A percentile compares a stretch with the other conserved stretches of the same genome.
These are phyloP conservation scores for Castanospermum australe DNA, from an alignment of 306 rosid species.

Conservation along the genomic window DNA sequence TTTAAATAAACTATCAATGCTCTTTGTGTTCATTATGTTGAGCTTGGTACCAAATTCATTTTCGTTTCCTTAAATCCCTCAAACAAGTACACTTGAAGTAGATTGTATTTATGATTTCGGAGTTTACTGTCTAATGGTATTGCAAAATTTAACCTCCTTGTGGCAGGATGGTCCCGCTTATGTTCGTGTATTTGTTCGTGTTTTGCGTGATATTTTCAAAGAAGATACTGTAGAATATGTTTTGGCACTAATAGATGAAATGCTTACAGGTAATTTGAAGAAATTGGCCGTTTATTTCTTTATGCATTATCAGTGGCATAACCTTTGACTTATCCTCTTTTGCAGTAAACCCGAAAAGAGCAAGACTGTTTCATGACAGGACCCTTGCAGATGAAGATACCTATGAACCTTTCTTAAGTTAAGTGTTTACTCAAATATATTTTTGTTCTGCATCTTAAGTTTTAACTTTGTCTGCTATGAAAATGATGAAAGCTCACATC, in stretches of 20 bases:
- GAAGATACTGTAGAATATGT: slow-evolving; percentile 95
- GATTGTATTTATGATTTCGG: not conserved
- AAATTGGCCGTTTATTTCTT: not conserved
- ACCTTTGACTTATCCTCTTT: slow-evolving; percentile 24
- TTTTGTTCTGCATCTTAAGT: slow-evolving; percentile 13
- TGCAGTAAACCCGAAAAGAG: slow-evolving; percentile 88
- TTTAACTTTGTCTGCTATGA: not conserved
- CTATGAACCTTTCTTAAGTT: slow-evolving; percentile 92
- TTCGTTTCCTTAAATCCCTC: not conserved
- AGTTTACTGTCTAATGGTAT: slow-evolving; percentile 13
- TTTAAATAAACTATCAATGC: not conserved
- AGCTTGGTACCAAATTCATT: not conserved
- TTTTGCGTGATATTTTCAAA: slow-evolving; percentile 80
- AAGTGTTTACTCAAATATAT: slow-evolving; percentile 35
- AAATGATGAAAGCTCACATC: not conserved
- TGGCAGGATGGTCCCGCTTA: slow-evolving; percentile 96
- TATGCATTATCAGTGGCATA: slow-evolving; percentile 2
- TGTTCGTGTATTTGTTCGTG: slow-evolving; percentile 76
- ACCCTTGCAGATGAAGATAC: slow-evolving; percentile 73
- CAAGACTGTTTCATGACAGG: slow-evolving; percentile 84
- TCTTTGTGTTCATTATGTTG: not conserved
- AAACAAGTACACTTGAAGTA: not conserved
- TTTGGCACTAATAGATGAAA: slow-evolving; percentile 82
- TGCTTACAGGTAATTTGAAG: slow-evolving; percentile 73
- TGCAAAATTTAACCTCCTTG: slow-evolving; percentile 8